Evolutionary conservation across 2,329 filamentous ascomycete genomes (phyloP).

Genomic region (Stachybotrys chartarum): DNA sequence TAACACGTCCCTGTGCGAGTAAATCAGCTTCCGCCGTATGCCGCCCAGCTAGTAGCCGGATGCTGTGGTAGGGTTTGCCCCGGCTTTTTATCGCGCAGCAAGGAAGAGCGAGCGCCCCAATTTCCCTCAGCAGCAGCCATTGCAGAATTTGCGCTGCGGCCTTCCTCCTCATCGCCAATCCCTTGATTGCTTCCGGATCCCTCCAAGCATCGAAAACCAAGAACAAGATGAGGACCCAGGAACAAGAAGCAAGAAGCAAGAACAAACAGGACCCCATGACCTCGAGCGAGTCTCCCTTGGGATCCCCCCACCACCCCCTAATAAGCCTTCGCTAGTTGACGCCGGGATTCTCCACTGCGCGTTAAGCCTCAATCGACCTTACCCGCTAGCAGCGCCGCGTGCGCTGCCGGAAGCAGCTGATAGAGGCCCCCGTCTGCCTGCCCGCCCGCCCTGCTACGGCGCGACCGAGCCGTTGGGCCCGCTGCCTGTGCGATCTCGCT

Average conservation of each 20-base stretch:
- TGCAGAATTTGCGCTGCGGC: too few species aligned
- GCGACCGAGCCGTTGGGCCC: neutral
- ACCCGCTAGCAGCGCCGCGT: neutral
- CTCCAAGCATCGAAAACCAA: too few species aligned
- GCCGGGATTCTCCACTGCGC: neutral
- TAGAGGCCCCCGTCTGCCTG: too few species aligned
- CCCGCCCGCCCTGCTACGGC: neutral
- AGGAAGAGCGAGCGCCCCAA: neutral
- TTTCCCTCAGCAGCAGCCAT: neutral
- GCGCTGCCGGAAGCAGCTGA: too few species aligned
- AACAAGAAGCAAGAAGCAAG: too few species aligned
- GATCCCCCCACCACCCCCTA: neutral
- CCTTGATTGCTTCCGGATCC: too few species aligned
- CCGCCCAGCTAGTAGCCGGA: too few species aligned
- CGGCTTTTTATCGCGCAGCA: neutral
- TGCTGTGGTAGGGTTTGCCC: neutral
- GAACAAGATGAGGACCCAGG: too few species aligned
- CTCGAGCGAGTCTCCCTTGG: neutral
- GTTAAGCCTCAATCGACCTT: neutral
- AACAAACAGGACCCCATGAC: too few species aligned
- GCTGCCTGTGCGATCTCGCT: neutral
- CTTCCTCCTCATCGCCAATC: too few species aligned
- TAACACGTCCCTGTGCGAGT: neutral
- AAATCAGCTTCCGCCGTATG: neutral
- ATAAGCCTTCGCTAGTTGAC: neutral